Conservation (phyloP, 2,329 filamentous ascomycete genomes). For the Sporothrix mexicana region DNA sequence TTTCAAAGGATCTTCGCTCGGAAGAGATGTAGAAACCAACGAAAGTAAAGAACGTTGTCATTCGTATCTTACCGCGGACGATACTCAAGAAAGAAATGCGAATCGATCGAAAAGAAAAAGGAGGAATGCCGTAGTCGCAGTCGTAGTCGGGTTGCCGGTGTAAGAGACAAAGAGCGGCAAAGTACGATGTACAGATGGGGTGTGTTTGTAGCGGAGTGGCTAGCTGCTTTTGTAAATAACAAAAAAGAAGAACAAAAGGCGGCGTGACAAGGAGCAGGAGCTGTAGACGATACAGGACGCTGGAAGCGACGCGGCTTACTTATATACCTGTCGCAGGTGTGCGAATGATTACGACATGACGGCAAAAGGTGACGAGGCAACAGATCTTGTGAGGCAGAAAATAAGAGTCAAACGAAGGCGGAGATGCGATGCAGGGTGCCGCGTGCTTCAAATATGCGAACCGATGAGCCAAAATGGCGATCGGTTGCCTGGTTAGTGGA, state of each 20-base stretch:
- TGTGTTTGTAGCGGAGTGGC: slow-evolving; percentile 23
- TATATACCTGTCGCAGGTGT: slow-evolving; percentile 17
- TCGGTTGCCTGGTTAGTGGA: slow-evolving; percentile 25
- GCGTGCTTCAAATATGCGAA: slow-evolving; percentile 28
- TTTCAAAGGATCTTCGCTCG: slow-evolving; percentile 12
- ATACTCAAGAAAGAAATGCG: background rate
- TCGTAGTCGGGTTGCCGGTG: background rate
- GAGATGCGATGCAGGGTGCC: slow-evolving; percentile 13
- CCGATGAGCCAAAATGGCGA: background rate
- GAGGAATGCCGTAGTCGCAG: background rate
- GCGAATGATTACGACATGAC: background rate
- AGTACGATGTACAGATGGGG: slow-evolving; percentile 8
- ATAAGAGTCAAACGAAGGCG: background rate
- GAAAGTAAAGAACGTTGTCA: background rate
- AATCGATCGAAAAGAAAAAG: background rate
- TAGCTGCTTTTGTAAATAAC: background rate
- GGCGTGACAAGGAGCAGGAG: background rate
- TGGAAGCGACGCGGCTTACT: background rate
- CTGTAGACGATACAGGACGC: background rate
- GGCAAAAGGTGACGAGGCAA: background rate
- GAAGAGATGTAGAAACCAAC: background rate
- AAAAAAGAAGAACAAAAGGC: background rate
- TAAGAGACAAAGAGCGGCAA: slow-evolving; percentile 17
- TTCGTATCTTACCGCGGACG: background rate
- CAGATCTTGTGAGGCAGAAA: background rate